These are phyloP conservation scores for Aurantiochytrium sp. DNA, from an alignment of 108 stramenopile species.

Conservation along the genomic window DNA sequence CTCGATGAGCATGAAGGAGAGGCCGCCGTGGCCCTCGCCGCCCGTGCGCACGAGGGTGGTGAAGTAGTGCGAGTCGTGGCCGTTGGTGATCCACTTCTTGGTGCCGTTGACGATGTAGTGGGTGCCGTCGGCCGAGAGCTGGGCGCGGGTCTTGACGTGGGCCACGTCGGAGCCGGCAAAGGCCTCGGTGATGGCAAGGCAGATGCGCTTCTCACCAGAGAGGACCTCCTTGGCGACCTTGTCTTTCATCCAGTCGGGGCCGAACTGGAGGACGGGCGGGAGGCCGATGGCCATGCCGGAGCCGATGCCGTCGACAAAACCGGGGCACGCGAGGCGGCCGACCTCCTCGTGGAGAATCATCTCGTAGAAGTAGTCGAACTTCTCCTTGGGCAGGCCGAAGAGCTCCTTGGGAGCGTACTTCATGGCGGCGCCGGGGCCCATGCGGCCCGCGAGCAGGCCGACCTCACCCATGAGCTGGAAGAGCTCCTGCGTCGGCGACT, in stretches of 20 bases:
- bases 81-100: constrained; percentile 30
- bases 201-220: constrained; percentile 31
- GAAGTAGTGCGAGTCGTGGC: constrained; percentile 29
- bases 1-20: constrained; percentile 13
- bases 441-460: constrained; percentile 1
- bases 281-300: constrained; percentile 22
- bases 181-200: constrained; percentile 16
- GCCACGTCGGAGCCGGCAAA: constrained; percentile 24
- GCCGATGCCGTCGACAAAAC: neutral
- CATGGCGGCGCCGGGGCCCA: neutral
- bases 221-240: constrained; percentile 30
- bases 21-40: neutral
- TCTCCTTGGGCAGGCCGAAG: constrained; percentile 14
- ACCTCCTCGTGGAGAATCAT: constrained; percentile 26
- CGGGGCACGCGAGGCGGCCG: constrained; percentile 27
- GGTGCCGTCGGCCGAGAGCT: neutral
- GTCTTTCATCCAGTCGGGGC: constrained; percentile 20
- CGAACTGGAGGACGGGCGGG: constrained; percentile 31
- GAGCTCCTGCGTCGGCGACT: constrained; percentile 6
- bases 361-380: constrained; percentile 12
- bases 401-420: neutral
- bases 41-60: constrained; percentile 24
- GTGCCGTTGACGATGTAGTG: constrained; percentile 20
- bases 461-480: neutral
- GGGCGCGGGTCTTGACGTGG: neutral